Conservation (phyloP, 345 rosid species). For the Euphorbia peplus region DNA sequence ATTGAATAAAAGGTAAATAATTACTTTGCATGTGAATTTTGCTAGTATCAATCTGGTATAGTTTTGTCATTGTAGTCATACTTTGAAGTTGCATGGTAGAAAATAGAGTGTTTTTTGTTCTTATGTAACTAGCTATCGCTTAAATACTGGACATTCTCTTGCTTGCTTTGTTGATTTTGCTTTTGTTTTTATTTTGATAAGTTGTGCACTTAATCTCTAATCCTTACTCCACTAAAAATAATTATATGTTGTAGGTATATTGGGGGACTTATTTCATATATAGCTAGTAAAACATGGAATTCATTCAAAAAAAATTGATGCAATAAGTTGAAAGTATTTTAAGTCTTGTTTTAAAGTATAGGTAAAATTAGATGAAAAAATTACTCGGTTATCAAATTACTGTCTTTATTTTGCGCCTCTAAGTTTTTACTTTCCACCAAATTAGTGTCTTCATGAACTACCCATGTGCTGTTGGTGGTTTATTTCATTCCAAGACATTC, state of each 20-base stretch:
- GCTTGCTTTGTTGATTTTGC: not conserved
- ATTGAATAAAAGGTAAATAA: too few species aligned
- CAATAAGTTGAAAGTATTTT: too few species aligned
- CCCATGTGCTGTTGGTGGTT: not conserved
- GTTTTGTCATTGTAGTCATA: not conserved
- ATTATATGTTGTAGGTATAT: not conserved
- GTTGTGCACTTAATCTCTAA: not conserved
- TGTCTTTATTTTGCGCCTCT: constrained; percentile 13
- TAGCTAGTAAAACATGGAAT: not conserved
- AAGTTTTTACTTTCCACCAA: not conserved
- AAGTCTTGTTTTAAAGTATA: too few species aligned
- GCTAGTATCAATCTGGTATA: not conserved
- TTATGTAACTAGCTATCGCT: not conserved
- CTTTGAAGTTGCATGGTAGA: not conserved
- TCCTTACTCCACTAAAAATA: not conserved
- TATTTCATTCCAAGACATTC: constrained; percentile 5
- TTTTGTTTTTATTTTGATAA: not conserved
- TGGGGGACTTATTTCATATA: not conserved
- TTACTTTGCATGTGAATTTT: not conserved
- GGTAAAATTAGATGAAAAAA: not conserved
- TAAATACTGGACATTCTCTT: not conserved
- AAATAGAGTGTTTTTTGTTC: too few species aligned
- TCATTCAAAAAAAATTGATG: too few species aligned
- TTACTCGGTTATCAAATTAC: not conserved
- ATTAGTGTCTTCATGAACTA: constrained; percentile 11